Evolutionary conservation across 139 green algal genomes (phyloP).

Genomic region (Picochlorum sp.): DNA sequence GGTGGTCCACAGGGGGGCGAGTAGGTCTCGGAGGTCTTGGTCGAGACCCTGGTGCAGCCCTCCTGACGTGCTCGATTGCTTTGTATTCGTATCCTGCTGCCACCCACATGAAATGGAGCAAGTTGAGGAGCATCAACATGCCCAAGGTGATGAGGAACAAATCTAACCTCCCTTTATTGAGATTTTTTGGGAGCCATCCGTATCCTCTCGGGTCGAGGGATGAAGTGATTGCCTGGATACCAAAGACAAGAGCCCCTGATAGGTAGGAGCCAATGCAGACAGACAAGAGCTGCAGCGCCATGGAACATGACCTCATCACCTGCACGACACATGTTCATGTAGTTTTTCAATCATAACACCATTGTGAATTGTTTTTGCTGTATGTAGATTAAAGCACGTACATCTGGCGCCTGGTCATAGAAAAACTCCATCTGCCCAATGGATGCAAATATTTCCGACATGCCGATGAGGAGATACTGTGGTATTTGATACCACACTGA

Average conservation of each 20-base stretch:
- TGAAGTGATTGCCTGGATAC: constrained; percentile 20
- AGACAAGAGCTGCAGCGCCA: constrained; percentile 75
- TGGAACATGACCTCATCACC: constrained; percentile 82
- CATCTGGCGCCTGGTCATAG: constrained; percentile 86
- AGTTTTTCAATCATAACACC: too few relatives aligned
- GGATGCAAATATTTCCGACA: constrained; percentile 73
- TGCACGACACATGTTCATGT: too few relatives aligned
- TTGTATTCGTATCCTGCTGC: constrained; percentile 76
- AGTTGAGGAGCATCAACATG: constrained; percentile 52
- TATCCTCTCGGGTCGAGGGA: constrained; percentile 4
- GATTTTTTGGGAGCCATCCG: constrained; percentile 45
- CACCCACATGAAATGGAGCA: constrained; percentile 55
- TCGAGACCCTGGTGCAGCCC: constrained; percentile 9
- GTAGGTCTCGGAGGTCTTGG: not conserved
- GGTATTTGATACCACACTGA: constrained; percentile 65
- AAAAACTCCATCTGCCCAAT: constrained; percentile 95
- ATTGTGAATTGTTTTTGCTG: too few relatives aligned
- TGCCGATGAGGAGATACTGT: constrained; percentile 77
- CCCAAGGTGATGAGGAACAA: constrained; percentile 66
- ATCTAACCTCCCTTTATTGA: constrained; percentile 71
- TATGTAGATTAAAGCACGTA: too few relatives aligned
- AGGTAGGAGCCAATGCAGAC: constrained; percentile 77
- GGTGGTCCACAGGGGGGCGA: not conserved
- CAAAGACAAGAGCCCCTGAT: constrained; percentile 51
- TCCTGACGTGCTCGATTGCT: constrained; percentile 49